These are phyloP conservation scores for Tricharina praecox DNA, from an alignment of 495 filamentous ascomycete species.

Conservation along the genomic window DNA sequence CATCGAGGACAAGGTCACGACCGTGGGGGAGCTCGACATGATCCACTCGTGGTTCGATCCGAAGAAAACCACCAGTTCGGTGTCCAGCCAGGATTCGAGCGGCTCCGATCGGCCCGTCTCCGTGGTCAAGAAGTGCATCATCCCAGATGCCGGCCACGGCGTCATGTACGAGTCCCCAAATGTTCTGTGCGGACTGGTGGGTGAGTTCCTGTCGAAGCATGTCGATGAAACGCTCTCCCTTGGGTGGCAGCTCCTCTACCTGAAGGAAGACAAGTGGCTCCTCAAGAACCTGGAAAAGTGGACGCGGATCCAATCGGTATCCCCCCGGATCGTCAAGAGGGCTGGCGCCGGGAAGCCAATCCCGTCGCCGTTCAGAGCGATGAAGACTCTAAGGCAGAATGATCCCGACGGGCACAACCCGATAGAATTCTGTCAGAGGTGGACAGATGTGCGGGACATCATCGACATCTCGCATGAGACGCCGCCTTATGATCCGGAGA, in stretches of 20 bases:
- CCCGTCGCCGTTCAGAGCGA: constrained; percentile 37
- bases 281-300: constrained; percentile 93
- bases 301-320: constrained; percentile 61
- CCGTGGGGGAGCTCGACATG: constrained; percentile 49
- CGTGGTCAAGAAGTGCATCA: constrained; percentile 49
- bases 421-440: constrained; percentile 49
- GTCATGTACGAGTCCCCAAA: constrained; percentile 66
- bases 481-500: constrained; percentile 51
- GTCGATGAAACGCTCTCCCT: constrained; percentile 61
- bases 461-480: constrained; percentile 55
- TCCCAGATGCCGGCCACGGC: constrained; percentile 69
- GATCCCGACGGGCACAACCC: constrained; percentile 68
- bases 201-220: constrained; percentile 58
- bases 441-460: constrained; percentile 42
- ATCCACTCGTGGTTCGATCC: constrained; percentile 44
- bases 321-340: constrained; percentile 51
- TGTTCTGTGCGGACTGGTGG: constrained; percentile 61
- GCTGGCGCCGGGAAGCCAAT: constrained; percentile 8
- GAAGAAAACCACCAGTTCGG: constrained; percentile 14
- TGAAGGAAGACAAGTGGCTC: constrained; percentile 90
- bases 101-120: neutral
- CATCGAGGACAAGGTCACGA: constrained; percentile 57
- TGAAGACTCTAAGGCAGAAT: constrained; percentile 55
- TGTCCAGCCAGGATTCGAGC: constrained; percentile 11
- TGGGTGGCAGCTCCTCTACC: constrained; percentile 77